Evolutionary conservation across 495 filamentous ascomycete species (phyloP), one percentile per base, ranked within the genome.

Genomic region (Lophiostoma macrostomum): DNA sequence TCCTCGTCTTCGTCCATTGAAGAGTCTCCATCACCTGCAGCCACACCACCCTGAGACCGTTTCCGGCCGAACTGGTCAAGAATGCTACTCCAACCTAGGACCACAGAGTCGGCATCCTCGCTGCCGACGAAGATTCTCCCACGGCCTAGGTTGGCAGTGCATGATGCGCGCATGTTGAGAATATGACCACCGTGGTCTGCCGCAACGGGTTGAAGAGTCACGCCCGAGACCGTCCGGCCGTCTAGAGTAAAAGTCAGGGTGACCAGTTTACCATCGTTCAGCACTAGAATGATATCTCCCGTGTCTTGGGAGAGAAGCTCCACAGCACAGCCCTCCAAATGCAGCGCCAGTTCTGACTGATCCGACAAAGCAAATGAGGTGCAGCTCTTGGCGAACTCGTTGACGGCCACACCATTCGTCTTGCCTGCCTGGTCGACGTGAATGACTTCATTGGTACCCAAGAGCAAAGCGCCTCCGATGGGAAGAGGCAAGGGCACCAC

Each of bases 341-440:
- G 86, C 52, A 96, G 75, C 11, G 76, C 76, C 48, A 97, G 72
- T 46, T 90, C 81, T 0, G 86, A 87, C 66, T 96, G 93, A 67
- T 97, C 93, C 7, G 77, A 74, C 67, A 98, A 81, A 3, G 78
- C 71, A 61, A 96, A 96, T 2, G 84, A 76, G 8, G 91, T 96
- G 38, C 79, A 75, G 48, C 84, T 76, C 61, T 82, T 86, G 8
- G 88, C 81, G 69, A 95, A 94, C 22, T 84, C 81, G 63, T 98
- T 98, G 60, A 97, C 89, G n/a, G 84, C 91, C 31, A 97, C 86
- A 8, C 89, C 93, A 64, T 85, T 95, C 12, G 89, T 80, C 70
- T 94, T 96, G 4, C 93, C 93, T 11, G 87, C 85, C 74, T 97
- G 94, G 66, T 97, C 93, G 53, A 98, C 84, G 70, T 98, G 94